Percentiles rank a stretch among this genome's conserved stretches.
These are phyloP conservation scores for Tribonema minus DNA, from an alignment of 108 stramenopile species.

Conservation along the genomic window DNA sequence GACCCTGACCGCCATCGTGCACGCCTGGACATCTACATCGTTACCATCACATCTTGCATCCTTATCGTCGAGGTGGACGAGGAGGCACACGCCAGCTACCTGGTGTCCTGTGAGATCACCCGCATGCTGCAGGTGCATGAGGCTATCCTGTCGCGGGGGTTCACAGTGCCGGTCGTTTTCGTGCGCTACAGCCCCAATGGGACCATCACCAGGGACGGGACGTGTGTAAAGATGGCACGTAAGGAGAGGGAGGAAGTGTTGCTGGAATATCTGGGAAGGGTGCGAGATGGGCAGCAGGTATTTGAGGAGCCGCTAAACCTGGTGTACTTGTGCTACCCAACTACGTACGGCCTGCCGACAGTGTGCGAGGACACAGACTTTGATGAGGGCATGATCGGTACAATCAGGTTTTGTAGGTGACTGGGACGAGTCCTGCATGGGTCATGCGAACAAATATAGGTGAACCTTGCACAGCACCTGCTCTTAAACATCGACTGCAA, in stretches of 20 bases:
- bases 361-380: not conserved
- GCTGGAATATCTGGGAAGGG: not conserved
- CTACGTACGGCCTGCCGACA: not conserved
- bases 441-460: too few species aligned
- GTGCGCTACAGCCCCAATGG: not conserved
- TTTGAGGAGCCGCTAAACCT: not conserved
- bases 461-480: too few species aligned
- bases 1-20: not conserved
- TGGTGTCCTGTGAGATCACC: not conserved
- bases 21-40: not conserved
- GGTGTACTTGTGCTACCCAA: not conserved
- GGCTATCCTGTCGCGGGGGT: not conserved
- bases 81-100: not conserved
- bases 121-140: not conserved
- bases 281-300: not conserved
- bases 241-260: not conserved
- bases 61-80: not conserved
- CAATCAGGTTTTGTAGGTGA: too few species aligned
- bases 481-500: too few species aligned
- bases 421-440: too few species aligned
- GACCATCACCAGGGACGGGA: not conserved
- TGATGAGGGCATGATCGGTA: too few species aligned
- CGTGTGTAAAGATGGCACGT: not conserved
- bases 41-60: not conserved
- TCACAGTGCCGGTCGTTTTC: not conserved